Evolutionary conservation across 768 basidiomycete species (phyloP).

Genomic region (Clavulina sp.): DNA sequence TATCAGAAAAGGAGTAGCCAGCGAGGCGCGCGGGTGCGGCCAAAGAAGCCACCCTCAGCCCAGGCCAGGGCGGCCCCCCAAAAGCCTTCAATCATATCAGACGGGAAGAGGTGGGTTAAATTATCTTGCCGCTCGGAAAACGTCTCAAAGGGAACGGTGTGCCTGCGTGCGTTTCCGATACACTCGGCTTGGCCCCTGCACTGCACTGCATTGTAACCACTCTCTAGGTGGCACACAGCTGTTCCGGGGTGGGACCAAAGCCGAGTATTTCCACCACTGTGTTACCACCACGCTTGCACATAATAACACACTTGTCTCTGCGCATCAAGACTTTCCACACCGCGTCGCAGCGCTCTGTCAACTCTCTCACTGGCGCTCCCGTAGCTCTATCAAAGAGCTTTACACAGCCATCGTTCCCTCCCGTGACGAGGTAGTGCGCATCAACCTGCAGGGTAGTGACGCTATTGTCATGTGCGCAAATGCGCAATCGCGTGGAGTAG

Average conservation of each 20-base stretch:
- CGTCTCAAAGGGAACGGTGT: too few relatives aligned
- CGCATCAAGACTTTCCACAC: slow-evolving; percentile 78
- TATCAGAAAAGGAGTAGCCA: too few relatives aligned
- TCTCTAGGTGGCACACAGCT: neutral
- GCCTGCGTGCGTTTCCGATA: too few relatives aligned
- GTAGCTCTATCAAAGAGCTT: slow-evolving; percentile 50
- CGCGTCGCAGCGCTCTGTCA: slow-evolving; percentile 59
- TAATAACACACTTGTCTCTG: slow-evolving; percentile 54
- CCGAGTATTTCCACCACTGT: slow-evolving; percentile 82
- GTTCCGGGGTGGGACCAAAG: slow-evolving; percentile 20
- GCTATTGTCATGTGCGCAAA: slow-evolving; percentile 77
- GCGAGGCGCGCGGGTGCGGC: too few relatives aligned
- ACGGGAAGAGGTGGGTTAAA: too few relatives aligned
- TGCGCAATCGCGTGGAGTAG: slow-evolving; percentile 26
- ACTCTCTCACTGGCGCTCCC: slow-evolving; percentile 54
- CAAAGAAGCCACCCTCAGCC: too few relatives aligned
- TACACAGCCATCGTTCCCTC: slow-evolving; percentile 75
- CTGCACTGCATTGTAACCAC: too few relatives aligned
- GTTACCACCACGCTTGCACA: slow-evolving; percentile 64
- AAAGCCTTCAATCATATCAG: too few relatives aligned
- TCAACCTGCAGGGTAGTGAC: slow-evolving; percentile 82
- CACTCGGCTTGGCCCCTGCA: too few relatives aligned
- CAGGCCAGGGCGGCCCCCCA: too few relatives aligned
- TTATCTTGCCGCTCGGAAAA: too few relatives aligned
- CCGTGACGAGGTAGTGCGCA: slow-evolving; percentile 60